phyloP scores from a whole-genome alignment of 805 yeast species.

The Jamesozyma rosinii region DNA sequence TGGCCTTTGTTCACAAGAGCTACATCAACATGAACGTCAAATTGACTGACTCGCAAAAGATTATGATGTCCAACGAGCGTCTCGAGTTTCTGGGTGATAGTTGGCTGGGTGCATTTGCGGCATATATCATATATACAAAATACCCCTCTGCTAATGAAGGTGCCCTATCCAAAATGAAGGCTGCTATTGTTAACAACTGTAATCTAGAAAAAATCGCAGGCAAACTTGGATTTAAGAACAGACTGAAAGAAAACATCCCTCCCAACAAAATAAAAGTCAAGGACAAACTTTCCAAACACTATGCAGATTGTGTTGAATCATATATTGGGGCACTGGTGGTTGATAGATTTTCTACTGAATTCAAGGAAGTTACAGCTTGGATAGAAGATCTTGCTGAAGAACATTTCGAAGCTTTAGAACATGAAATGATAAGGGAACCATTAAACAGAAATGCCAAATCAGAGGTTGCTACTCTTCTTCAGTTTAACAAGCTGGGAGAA shows the following conservation, averaged over 20 bases:
- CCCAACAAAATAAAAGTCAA: constrained; percentile 40
- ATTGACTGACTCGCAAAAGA: constrained; percentile 11
- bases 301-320: constrained; percentile 85
- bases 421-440: constrained; percentile 14
- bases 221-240: constrained; percentile 51
- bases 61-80: constrained; percentile 48
- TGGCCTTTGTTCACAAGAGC: constrained; percentile 20
- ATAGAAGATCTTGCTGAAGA: constrained; percentile 35
- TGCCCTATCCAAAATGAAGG: constrained; percentile 53
- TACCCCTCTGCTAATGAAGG: constrained; percentile 73
- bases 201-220: constrained; percentile 57
- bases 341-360: constrained; percentile 38
- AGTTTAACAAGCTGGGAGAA: constrained; percentile 26
- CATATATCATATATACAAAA: constrained; percentile 50
- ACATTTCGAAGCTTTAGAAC: constrained; percentile 8
- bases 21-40: constrained; percentile 12
- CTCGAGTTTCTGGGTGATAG: constrained; percentile 84
- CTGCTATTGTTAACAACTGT: constrained; percentile 58
- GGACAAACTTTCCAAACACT: constrained; percentile 40
- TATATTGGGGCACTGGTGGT: constrained; percentile 68
- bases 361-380: constrained; percentile 44
- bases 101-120: constrained; percentile 54
- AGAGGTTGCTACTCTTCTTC: constrained; percentile 54
- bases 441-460: constrained; percentile 59
- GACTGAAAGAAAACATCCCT: constrained; percentile 41